Conservation (phyloP, 2,329 filamentous ascomycete genomes). For the Talaromyces pinophilus region DNA sequence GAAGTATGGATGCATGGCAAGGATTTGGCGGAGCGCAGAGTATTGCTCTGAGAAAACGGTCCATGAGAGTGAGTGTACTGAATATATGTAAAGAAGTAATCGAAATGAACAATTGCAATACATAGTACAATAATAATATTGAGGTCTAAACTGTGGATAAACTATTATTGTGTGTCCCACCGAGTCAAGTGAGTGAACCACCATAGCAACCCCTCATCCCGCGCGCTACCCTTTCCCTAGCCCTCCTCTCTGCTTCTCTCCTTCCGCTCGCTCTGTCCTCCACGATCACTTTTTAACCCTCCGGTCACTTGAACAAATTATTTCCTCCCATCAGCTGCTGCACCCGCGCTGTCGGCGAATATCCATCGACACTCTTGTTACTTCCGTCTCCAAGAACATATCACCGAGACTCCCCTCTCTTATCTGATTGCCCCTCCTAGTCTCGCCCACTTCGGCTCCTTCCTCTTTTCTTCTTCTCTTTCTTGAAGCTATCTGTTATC, state of each 20-base stretch:
- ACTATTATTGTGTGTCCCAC: constrained; percentile 4
- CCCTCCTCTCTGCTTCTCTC: neutral
- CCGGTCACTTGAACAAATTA: neutral
- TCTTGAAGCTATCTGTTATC: constrained; percentile 11
- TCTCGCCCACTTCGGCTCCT: constrained; percentile 1
- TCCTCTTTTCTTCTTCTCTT: neutral
- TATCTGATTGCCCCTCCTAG: constrained; percentile 8
- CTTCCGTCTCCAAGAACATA: neutral
- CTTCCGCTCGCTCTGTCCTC: constrained; percentile 2
- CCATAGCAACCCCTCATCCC: constrained; percentile 12
- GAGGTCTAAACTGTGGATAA: neutral
- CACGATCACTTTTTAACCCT: neutral
- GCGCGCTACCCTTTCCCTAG: constrained; percentile 5
- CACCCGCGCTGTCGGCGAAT: neutral
- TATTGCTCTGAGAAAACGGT: too few species aligned
- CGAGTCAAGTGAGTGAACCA: constrained; percentile 5
- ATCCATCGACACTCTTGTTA: neutral
- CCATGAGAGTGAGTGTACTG: neutral
- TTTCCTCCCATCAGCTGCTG: neutral
- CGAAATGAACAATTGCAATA: neutral
- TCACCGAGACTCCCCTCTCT: constrained; percentile 5
- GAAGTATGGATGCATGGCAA: too few species aligned
- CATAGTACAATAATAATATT: neutral
- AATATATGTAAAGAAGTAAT: neutral
- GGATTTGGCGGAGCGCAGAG: too few species aligned